A percentile compares a stretch with the other conserved stretches of the same genome.
phyloP scores from a whole-genome alignment of 129 eudicot genomes.

The Saposhnikovia divaricata region DNA sequence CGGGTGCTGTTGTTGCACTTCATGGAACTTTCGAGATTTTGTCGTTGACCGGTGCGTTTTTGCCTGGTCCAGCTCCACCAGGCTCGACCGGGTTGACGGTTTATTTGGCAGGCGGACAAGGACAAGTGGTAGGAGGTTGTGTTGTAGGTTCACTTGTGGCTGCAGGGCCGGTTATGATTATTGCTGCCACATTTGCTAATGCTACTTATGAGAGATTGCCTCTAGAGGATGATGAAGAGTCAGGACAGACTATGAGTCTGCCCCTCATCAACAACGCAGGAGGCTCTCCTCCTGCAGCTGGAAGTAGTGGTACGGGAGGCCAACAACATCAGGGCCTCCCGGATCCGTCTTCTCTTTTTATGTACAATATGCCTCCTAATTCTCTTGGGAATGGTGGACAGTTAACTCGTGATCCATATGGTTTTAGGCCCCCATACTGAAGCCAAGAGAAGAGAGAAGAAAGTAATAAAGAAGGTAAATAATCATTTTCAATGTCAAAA shows the following conservation, averaged over 20 bases:
- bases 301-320: conserved; percentile 10
- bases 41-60: conserved; percentile 38
- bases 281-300: conserved; percentile 31
- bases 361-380: conserved; percentile 48
- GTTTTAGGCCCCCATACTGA: conserved; percentile 44
- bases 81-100: conserved; percentile 40
- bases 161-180: conserved; percentile 37
- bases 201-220: conserved; percentile 45
- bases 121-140: conserved; percentile 49
- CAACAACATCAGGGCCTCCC: conserved; percentile 21
- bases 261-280: neutral
- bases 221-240: conserved; percentile 28
- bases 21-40: conserved; percentile 43
- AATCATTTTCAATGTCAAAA: neutral
- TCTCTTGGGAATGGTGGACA: conserved; percentile 52
- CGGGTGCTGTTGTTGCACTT: conserved; percentile 29
- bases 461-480: neutral
- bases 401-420: conserved; percentile 63
- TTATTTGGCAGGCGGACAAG: conserved; percentile 43
- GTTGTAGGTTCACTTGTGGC: conserved; percentile 45
- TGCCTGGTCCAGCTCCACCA: conserved; percentile 43
- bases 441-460: neutral
- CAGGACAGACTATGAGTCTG: neutral
- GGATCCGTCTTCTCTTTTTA: conserved; percentile 31
- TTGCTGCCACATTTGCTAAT: conserved; percentile 40